These are phyloP conservation scores for Solanum peruvianum DNA, from an alignment of 257 asterid genomes.

Conservation along the genomic window DNA sequence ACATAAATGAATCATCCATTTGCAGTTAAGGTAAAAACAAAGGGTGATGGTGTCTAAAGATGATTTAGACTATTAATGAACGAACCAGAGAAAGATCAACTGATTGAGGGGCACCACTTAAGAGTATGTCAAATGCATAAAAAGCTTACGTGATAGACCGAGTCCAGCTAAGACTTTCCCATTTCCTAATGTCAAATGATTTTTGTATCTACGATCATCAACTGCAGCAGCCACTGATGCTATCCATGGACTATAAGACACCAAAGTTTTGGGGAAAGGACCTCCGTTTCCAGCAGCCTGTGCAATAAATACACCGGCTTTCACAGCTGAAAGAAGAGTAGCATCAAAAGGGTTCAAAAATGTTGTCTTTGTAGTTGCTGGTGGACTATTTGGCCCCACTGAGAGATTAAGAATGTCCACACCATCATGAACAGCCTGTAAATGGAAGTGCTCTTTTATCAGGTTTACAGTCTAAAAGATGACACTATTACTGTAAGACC, in stretches of 20 bases:
- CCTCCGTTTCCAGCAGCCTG: slow-evolving; percentile 99
- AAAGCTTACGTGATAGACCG: slow-evolving; percentile 85
- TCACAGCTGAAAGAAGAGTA: slow-evolving; percentile 89
- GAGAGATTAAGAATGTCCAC: slow-evolving; percentile 95
- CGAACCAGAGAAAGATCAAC: background rate
- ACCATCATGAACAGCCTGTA: slow-evolving; percentile 96
- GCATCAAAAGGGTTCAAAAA: slow-evolving; percentile 91
- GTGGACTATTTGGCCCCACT: slow-evolving; percentile 99
- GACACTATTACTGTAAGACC: background rate
- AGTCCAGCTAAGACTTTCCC: slow-evolving; percentile 79
- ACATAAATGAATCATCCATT: background rate
- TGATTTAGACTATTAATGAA: background rate
- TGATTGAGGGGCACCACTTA: background rate
- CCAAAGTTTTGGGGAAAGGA: slow-evolving; percentile 84
- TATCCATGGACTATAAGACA: slow-evolving; percentile 99
- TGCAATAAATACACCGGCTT: slow-evolving; percentile 93
- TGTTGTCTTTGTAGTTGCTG: slow-evolving; percentile 83
- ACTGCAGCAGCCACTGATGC: slow-evolving; percentile 96
- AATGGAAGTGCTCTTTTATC: slow-evolving; percentile 8
- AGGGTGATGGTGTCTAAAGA: background rate
- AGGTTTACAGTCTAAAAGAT: slow-evolving; percentile 2
- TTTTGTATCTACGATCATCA: slow-evolving; percentile 93
- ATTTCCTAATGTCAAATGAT: slow-evolving; percentile 82
- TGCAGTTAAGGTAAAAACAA: background rate
- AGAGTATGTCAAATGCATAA: background rate